A percentile compares a stretch with the other conserved stretches of the same genome.
phyloP scores from a whole-genome alignment of 2,329 filamentous ascomycete genomes.

The Zarea fungicola region DNA sequence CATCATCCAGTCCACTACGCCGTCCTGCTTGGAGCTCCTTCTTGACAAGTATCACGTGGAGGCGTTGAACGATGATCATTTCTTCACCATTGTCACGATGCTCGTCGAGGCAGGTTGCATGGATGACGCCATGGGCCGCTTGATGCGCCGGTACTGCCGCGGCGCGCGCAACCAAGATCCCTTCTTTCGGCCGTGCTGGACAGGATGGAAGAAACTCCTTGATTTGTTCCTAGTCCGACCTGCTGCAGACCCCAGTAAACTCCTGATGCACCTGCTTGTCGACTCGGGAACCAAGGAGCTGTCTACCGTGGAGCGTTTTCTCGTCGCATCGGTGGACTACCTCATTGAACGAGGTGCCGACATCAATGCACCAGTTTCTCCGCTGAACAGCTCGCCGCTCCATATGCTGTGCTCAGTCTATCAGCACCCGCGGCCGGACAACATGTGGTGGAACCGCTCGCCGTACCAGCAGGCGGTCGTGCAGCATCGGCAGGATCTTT shows the following conservation, averaged over 20 bases:
- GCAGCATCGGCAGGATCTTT: neutral
- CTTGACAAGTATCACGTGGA: slow-evolving; percentile 1
- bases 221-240: slow-evolving; percentile 1
- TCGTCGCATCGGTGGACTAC: slow-evolving; percentile 4
- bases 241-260: neutral
- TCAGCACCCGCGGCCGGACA: slow-evolving; percentile 5
- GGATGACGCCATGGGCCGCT: slow-evolving; percentile 5
- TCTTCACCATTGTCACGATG: slow-evolving; percentile 4
- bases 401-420: slow-evolving; percentile 5
- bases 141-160: slow-evolving; percentile 8
- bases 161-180: slow-evolving; percentile 3
- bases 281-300: slow-evolving; percentile 8
- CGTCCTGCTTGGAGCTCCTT: slow-evolving; percentile 5
- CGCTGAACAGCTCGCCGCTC: neutral
- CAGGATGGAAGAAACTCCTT: slow-evolving; percentile 1
- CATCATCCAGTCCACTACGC: neutral
- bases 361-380: slow-evolving; percentile 5
- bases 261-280: slow-evolving; percentile 7
- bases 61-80: slow-evolving; percentile 1
- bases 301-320: slow-evolving; percentile 1
- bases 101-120: slow-evolving; percentile 6
- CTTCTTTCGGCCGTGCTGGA: neutral
- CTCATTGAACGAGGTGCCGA: slow-evolving; percentile 1
- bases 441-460: slow-evolving; percentile 7
- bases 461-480: slow-evolving; percentile 1